phyloP scores from a whole-genome alignment of 768 basidiomycete genomes.

The Postia placenta region DNA sequence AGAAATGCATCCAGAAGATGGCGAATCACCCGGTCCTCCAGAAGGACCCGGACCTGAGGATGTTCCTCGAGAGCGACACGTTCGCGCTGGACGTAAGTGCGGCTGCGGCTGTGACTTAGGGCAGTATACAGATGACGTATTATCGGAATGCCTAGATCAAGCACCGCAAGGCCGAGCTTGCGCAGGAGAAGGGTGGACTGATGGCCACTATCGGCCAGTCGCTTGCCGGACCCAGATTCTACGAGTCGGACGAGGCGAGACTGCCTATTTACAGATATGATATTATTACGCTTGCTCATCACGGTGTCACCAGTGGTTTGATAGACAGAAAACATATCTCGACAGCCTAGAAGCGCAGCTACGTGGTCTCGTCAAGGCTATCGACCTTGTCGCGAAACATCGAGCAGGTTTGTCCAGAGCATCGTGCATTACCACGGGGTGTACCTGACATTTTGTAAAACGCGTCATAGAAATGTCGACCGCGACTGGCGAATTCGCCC shows the following conservation, averaged over 20 bases:
- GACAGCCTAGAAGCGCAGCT: conserved; percentile 90
- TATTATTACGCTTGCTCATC: neutral
- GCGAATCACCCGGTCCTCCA: conserved; percentile 87
- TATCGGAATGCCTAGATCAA: conserved; percentile 58
- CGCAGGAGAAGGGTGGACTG: conserved; percentile 74
- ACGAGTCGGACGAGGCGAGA: conserved; percentile 81
- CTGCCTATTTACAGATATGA: neutral
- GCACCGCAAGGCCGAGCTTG: conserved; percentile 72
- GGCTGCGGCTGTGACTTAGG: conserved; percentile 1
- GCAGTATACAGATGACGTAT: neutral
- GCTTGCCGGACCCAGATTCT: conserved; percentile 72
- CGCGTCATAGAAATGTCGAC: conserved; percentile 55
- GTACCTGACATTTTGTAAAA: neutral
- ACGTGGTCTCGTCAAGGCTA: conserved; percentile 78
- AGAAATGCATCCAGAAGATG: conserved; percentile 89
- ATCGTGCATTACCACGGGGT: neutral
- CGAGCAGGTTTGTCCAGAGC: conserved; percentile 51
- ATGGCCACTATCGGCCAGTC: conserved; percentile 81
- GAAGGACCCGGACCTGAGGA: conserved; percentile 80
- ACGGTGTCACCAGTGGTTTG: conserved; percentile 68
- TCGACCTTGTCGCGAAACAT: conserved; percentile 80
- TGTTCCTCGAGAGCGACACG: conserved; percentile 91
- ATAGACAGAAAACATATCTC: conserved; percentile 76
- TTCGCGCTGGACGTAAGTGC: conserved; percentile 81
- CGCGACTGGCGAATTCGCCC: conserved; percentile 75